Evolutionary conservation across 2,329 filamentous ascomycete genomes (phyloP), one percentile per base, ranked within the genome.

Genomic region (Sarocladiaceae sp.): DNA sequence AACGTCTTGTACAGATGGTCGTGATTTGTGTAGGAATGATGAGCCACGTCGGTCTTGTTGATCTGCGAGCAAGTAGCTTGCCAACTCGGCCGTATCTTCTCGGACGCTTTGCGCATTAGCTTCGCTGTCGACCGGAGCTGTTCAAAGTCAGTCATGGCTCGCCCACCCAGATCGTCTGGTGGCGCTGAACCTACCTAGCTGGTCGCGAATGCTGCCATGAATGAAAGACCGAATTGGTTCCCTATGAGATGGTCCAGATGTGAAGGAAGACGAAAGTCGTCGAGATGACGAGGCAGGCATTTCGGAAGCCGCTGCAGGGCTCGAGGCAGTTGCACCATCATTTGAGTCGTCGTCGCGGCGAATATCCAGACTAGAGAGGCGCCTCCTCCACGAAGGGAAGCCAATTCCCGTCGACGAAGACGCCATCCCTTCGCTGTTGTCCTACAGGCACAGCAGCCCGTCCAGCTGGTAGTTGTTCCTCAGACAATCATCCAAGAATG

Each of bases 41-140:
- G 74, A 69, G 55, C 66, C 72, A 39, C 67, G 70, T 39, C 65
- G 60, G 53, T 71, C 66, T 53, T 76, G 70, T 59, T 78, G 77
- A 59, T 88, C 83, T 35, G 86, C 86, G 25, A 96, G 78, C 48
- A 90, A 85, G 65, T 92, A 90, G 17, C 83, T 90, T 39, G 91
- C 91, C 53, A 96, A 77, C 69, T 96, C 90, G 50, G 90, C 89
- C 2, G 91, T 95, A 64, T 94, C 87, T 69, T 94, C 86, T 57
- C 91, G 86, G 36, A 96, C 87, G 58, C 84, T 88, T 54, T 85
- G 83, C 29, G 89, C 87, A 67, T 89, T 88, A 60, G 89, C 82
- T 17, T 83, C 79, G 59, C 82, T 87, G 64, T 93, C 88, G 69
- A 81, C 64, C 17, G 78, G 76, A 35, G 71, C 77, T 81, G 57